These are phyloP conservation scores for Boletus barrowsii DNA, from an alignment of 768 basidiomycete species.

Conservation along the genomic window DNA sequence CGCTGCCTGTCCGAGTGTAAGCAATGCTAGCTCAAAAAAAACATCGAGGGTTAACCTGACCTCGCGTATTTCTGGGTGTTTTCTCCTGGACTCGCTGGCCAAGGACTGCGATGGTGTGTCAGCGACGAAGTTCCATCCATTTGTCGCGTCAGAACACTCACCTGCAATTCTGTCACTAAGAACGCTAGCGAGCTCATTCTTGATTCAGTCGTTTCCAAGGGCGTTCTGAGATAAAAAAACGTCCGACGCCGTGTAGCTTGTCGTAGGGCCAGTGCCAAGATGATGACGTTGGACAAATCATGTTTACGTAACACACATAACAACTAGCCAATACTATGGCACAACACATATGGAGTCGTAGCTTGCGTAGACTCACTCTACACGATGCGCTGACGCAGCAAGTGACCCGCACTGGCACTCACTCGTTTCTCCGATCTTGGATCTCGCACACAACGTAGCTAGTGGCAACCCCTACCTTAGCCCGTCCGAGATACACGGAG, in stretches of 20 bases:
- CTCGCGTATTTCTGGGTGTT: constrained; percentile 92
- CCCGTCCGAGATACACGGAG: neutral
- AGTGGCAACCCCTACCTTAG: too few species aligned
- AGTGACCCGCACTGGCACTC: too few species aligned
- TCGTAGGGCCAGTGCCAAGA: neutral
- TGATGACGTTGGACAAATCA: neutral
- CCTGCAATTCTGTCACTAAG: constrained; percentile 73
- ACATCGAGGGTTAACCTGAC: constrained; percentile 38
- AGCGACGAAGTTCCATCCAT: neutral
- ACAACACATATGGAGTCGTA: too few species aligned
- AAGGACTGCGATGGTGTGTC: constrained; percentile 54
- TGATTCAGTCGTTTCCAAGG: neutral
- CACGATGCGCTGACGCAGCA: too few species aligned
- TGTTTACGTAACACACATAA: neutral
- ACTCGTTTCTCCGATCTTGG: too few species aligned
- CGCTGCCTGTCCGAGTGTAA: constrained; percentile 54
- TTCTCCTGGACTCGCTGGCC: constrained; percentile 83
- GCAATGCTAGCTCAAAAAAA: neutral
- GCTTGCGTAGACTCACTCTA: too few species aligned
- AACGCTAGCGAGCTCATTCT: constrained; percentile 68
- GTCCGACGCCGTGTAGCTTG: neutral
- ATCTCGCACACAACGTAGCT: too few species aligned
- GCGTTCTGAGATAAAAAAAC: neutral
- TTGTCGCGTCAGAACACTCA: constrained; percentile 17
- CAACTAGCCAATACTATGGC: too few species aligned